Base-by-base conservation (phyloP, 371 early-diverging fungal genomes). In the Apophysomyces sp. region DNA sequence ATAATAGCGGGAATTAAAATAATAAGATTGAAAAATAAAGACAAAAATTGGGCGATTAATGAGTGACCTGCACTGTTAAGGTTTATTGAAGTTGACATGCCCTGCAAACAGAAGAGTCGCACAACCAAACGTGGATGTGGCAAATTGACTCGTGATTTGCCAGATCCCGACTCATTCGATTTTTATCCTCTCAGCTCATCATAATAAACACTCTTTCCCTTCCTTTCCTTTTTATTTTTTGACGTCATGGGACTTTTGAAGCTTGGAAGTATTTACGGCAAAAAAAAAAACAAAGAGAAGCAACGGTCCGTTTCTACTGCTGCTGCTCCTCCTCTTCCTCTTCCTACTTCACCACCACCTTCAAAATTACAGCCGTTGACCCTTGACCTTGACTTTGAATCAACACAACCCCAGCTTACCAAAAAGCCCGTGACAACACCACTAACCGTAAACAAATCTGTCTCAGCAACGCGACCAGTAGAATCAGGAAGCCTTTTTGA, bases 401-500 rank as follows among this genome's bases (percentile, higher is more conserved):
- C 60, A 28, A 40, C 67, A 32, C 40, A 31, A 57, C 58, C 57
- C 24, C 44, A 21, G 54, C 34, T 41, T 27, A 21, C 30, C 8
- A 44, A 39, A n/a, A 13, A 39, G 21, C 16, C 55, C 4, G 28
- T 56, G 6, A 34, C 41, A 12, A 55, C 59, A 8, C 44, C 52
- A 32, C 41, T 37, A 26, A 55, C 55, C 31, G 3, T 55, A 21
- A 49, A 56, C 55, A 26, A 44, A 53, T 27, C 61, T 26, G 49
- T 26, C 2, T 24, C 61, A 21, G 44, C 27, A 7, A 24, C 57
- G 21, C 24, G 60, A 13, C 65, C 73, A 51, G 65, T 69, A 52
- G 71, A 67, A 44, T 36, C 73, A 56, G 71, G 69, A 52, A 70
- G 72, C 52, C 51, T 78, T 15, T 69, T 78, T 30, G 76, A 75